Conservation (phyloP, 202 grass and related monocot species). For the Elaeis oleifera region DNA sequence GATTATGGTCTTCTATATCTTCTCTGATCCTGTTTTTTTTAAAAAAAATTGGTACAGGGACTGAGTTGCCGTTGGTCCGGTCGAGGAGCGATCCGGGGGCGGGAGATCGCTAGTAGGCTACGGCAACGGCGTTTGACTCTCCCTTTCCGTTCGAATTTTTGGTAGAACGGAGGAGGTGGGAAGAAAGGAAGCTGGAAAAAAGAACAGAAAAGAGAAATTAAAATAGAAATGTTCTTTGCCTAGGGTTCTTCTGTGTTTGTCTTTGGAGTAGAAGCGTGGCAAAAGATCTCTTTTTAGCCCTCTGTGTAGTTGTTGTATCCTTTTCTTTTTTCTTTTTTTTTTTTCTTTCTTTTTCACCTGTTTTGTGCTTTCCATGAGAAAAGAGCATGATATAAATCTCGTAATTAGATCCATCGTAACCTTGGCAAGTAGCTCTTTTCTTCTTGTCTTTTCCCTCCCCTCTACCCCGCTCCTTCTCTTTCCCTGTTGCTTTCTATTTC, state of each 20-base stretch:
- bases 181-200: conserved; percentile 21
- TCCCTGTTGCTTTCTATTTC: too few species aligned
- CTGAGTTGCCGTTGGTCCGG: conserved; percentile 36
- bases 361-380: too few species aligned
- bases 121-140: conserved; percentile 4
- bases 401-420: too few species aligned
- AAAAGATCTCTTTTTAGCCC: conserved; percentile 55
- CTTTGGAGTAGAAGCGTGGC: conserved; percentile 17
- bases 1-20: too few species aligned
- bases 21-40: too few species aligned
- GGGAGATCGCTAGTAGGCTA: background rate
- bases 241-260: too few species aligned
- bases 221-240: too few species aligned
- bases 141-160: conserved; percentile 6
- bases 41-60: conserved; percentile 5
- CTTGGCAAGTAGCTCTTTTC: too few species aligned
- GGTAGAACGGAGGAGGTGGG: conserved; percentile 16
- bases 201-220: background rate
- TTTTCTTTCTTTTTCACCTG: background rate
- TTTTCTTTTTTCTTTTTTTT: conserved; percentile 6
- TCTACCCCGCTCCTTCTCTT: too few species aligned
- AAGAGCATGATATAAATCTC: too few species aligned
- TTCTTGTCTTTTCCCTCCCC: too few species aligned
- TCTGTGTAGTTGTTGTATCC: background rate
- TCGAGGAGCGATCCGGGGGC: conserved; percentile 48